Evolutionary conservation across 2,329 filamentous ascomycete species (phyloP).

Genomic region (Pseudocercospora fijiensis): DNA sequence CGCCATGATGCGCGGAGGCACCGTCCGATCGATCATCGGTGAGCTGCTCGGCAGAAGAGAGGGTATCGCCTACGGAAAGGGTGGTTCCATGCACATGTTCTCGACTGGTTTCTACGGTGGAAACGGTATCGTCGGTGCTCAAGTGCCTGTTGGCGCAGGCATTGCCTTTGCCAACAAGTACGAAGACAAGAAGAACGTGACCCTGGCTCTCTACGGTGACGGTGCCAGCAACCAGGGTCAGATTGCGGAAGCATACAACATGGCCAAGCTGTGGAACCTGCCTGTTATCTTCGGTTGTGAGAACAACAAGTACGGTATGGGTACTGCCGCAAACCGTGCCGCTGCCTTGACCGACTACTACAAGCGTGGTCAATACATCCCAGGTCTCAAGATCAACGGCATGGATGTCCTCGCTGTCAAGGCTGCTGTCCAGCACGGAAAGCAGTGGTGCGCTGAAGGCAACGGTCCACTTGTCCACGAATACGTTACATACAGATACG

Average conservation of each 20-base stretch:
- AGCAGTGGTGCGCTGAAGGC: constrained; percentile 76
- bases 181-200: constrained; percentile 78
- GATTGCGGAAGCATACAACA: constrained; percentile 99
- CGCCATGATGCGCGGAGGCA: constrained; percentile 90
- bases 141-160: constrained; percentile 95
- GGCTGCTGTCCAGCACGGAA: constrained; percentile 90
- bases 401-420: constrained; percentile 99
- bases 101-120: constrained; percentile 95
- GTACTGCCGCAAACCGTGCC: constrained; percentile 89
- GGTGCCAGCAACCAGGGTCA: constrained; percentile 99
- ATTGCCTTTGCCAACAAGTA: constrained; percentile 98
- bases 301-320: constrained; percentile 99
- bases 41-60: constrained; percentile 92
- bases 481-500: constrained; percentile 99
- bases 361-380: constrained; percentile 99
- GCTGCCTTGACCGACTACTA: constrained; percentile 99
- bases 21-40: constrained; percentile 88
- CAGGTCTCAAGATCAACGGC: constrained; percentile 97
- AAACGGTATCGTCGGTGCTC: constrained; percentile 98
- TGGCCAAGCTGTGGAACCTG: constrained; percentile 98
- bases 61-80: constrained; percentile 98
- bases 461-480: constrained; percentile 95
- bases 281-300: constrained; percentile 96
- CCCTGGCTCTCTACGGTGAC: constrained; percentile 91
- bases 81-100: constrained; percentile 99